Percentiles rank a stretch among this genome's conserved stretches.
phyloP scores from a whole-genome alignment of 805 yeast species.

The Metschnikowia anglica region DNA sequence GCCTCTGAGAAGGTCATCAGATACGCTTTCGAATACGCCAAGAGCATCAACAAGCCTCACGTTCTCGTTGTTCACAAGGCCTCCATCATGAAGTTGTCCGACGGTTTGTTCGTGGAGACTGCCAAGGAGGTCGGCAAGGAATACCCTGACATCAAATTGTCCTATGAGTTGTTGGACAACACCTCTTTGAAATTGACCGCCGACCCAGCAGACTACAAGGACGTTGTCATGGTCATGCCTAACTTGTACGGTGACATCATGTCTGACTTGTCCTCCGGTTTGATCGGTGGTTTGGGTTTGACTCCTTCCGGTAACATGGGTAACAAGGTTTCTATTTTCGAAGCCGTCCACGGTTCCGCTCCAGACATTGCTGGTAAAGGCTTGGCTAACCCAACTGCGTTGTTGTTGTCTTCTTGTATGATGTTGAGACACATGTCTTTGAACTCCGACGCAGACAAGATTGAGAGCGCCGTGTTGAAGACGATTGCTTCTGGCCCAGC shows the following conservation, averaged over 20 bases:
- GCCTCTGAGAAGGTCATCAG: constrained; percentile 96
- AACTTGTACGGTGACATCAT: constrained; percentile 98
- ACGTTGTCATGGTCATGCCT: constrained; percentile 97
- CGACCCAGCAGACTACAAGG: constrained; percentile 83
- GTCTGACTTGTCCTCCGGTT: constrained; percentile 96
- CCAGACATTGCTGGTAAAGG: constrained; percentile 99
- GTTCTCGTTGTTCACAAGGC: constrained; percentile 97
- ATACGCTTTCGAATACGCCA: constrained; percentile 96
- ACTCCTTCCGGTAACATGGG: constrained; percentile 99
- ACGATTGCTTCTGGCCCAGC: constrained; percentile 95
- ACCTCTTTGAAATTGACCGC: constrained; percentile 87
- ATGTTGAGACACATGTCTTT: constrained; percentile 99
- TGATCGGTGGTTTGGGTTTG: constrained; percentile 97
- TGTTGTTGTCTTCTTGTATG: constrained; percentile 94
- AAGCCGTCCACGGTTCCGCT: constrained; percentile 99
- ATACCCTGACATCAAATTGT: constrained; percentile 85
- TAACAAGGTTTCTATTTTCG: constrained; percentile 94
- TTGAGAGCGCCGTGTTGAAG: constrained; percentile 81
- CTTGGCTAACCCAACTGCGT: constrained; percentile 98
- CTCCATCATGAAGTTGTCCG: constrained; percentile 95
- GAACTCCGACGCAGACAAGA: constrained; percentile 73
- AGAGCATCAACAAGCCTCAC: constrained; percentile 80
- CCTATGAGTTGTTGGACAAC: constrained; percentile 90
- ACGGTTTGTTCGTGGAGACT: constrained; percentile 91
- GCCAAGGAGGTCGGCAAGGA: constrained; percentile 88